These are phyloP conservation scores for Pythium rhizo-oryzae DNA, from an alignment of 352 stramenopile species.

Conservation along the genomic window DNA sequence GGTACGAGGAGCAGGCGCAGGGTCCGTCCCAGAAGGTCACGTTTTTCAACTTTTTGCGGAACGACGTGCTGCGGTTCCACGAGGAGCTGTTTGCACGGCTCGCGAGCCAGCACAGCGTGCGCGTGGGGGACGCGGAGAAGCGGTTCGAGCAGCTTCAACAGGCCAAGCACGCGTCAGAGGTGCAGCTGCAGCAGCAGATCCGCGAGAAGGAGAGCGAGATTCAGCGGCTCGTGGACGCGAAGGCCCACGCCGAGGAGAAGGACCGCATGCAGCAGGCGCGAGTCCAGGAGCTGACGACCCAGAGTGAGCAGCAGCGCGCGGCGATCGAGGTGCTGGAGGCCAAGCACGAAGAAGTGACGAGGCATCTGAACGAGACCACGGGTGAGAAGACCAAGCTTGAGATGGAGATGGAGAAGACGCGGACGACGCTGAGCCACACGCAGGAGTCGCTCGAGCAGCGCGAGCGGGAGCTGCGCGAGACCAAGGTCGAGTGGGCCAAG, in stretches of 20 bases:
- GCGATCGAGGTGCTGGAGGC: conserved; percentile 40
- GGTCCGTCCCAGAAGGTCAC: conserved; percentile 70
- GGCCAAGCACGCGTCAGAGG: conserved; percentile 38
- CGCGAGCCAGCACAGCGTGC: conserved; percentile 26
- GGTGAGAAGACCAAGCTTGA: conserved; percentile 31
- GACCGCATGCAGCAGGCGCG: conserved; percentile 38
- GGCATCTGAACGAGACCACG: conserved; percentile 37
- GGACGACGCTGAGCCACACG: conserved; percentile 52
- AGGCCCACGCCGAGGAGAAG: conserved; percentile 62
- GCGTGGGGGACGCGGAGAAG: conserved; percentile 35
- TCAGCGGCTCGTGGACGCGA: conserved; percentile 46
- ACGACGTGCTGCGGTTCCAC: conserved; percentile 54
- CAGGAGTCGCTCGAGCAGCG: conserved; percentile 39
- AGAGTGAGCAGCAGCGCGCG: conserved; percentile 41
- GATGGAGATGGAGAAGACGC: conserved; percentile 60
- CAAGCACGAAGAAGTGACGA: conserved; percentile 30
- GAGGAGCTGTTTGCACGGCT: conserved; percentile 53
- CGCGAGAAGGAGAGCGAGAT: conserved; percentile 54
- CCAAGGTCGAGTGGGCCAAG: conserved; percentile 40
- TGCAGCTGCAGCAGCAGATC: conserved; percentile 47
- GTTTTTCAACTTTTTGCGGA: conserved; percentile 69
- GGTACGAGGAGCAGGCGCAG: conserved; percentile 61
- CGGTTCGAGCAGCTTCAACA: conserved; percentile 41
- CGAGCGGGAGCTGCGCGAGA: conserved; percentile 32
- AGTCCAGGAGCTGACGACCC: conserved; percentile 42